A percentile compares a stretch with the other conserved stretches of the same genome.
These are phyloP conservation scores for Saccharomycopsis vini DNA, from an alignment of 805 yeast genomes.

Conservation along the genomic window DNA sequence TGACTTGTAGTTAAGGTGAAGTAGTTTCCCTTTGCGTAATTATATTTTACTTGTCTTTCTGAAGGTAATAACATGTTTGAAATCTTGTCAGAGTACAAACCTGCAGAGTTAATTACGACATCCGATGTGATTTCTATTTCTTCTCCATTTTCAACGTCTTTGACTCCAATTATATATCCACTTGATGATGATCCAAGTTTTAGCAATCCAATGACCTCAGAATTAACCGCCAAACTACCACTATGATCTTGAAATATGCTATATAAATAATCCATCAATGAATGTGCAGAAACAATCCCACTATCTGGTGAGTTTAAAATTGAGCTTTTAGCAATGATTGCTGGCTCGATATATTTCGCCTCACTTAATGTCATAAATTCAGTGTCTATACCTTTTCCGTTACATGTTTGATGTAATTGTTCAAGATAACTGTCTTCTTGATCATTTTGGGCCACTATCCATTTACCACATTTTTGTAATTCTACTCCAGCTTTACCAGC, in stretches of 20 bases:
- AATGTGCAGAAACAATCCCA: conserved; percentile 79
- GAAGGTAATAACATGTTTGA: conserved; percentile 62
- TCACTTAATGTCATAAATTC: conserved; percentile 39
- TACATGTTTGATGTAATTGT: conserved; percentile 40
- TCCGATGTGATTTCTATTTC: conserved; percentile 38
- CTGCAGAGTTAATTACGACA: conserved; percentile 69
- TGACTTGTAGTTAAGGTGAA: conserved; percentile 47
- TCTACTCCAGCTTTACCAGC: conserved; percentile 42
- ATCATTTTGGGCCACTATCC: conserved; percentile 79
- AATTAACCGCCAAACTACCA: conserved; percentile 58
- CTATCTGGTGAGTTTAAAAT: conserved; percentile 70
- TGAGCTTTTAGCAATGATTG: conserved; percentile 52
- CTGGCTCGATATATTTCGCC: conserved; percentile 51
- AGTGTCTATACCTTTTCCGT: conserved; percentile 47
- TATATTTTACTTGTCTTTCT: conserved; percentile 47
- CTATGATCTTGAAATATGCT: conserved; percentile 45
- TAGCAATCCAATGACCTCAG: conserved; percentile 39
- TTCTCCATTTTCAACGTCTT: conserved; percentile 14
- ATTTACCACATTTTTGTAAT: conserved; percentile 63
- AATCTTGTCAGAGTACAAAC: conserved; percentile 63
- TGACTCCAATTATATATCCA: neutral
- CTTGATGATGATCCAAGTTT: conserved; percentile 20
- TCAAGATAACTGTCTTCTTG: conserved; percentile 51
- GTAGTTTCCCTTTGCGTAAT: conserved; percentile 81
- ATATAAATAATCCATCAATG: conserved; percentile 51